These are phyloP conservation scores for Penicillium sp. DNA, from an alignment of 2,329 filamentous ascomycete species.

Conservation along the genomic window DNA sequence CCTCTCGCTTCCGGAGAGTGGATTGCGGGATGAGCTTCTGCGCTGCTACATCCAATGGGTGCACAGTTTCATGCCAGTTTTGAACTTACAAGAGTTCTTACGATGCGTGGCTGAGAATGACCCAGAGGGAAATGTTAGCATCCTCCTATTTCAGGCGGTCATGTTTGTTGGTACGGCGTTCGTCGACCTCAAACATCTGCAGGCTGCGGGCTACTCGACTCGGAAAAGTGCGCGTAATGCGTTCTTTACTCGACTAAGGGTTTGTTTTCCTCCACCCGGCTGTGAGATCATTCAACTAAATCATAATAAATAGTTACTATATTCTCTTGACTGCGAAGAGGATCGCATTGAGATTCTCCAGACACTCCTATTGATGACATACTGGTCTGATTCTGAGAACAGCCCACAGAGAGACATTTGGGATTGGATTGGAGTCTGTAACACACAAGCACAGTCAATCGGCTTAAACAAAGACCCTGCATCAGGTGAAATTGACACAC, in stretches of 20 bases:
- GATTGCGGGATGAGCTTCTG: constrained; percentile 72
- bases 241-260: constrained; percentile 80
- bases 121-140: constrained; percentile 67
- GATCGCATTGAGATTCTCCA: constrained; percentile 83
- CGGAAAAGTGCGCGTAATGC: constrained; percentile 76
- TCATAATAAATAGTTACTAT: constrained; percentile 60
- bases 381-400: constrained; percentile 90
- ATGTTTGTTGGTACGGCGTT: constrained; percentile 88
- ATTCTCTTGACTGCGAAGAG: constrained; percentile 87
- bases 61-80: constrained; percentile 83
- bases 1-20: constrained; percentile 64
- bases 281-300: not conserved
- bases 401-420: constrained; percentile 84
- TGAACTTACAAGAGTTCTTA: constrained; percentile 61
- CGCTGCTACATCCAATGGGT: constrained; percentile 80
- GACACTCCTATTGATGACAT: constrained; percentile 81
- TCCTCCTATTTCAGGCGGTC: constrained; percentile 85
- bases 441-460: constrained; percentile 82
- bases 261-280: constrained; percentile 35
- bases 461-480: constrained; percentile 72
- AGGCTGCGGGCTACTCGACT: constrained; percentile 68
- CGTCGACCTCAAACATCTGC: constrained; percentile 70
- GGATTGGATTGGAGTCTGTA: constrained; percentile 92
- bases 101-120: constrained; percentile 59
- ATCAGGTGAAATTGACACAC: constrained; percentile 61